Base-by-base conservation (phyloP, 1,284 basidiomycete genomes). In the Cryptococcus sp. region DNA sequence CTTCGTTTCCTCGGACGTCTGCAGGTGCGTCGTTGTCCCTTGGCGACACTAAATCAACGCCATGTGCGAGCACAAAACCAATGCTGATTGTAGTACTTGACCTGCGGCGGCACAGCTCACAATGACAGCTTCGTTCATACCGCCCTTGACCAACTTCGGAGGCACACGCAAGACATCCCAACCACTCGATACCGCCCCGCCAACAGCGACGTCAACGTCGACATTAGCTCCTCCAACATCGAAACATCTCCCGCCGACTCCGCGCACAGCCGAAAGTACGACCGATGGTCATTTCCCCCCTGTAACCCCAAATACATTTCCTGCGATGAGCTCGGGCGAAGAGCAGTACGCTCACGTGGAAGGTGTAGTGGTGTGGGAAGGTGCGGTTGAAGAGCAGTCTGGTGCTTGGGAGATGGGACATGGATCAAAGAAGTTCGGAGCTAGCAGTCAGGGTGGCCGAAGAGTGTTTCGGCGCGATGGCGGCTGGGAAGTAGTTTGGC, bases 81-180 rank as follows among this genome's bases (percentile, higher is more conserved):
- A 10, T 39, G 51, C 55, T 61, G 50, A 64, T 50, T n/a, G 11
- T n/a, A 13, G 42, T 35, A 38, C 52, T 17, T 35, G 30, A n/a
- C n/a, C n/a, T n/a, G n/a, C n/a, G n/a, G n/a, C n/a, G n/a, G 30
- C 8, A 35, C 88, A 93, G 77, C 80, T 92, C 22, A 85, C 90
- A 1, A 83, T 91, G 45, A 89, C 91, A 47, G 88, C 89, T 0
- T 85, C 85, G 1, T 93, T 92, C 72, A 89, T 93, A 40, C 86
- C 90, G 1, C 82, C 81, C 57, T 77, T 78, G 27, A 45, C 79
- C 70, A 16, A 46, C 38, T 47, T 47, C 0, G 47, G 52, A 23
- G 17, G 41, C 19, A 22, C 59, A 65, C n/a, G 19, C 20, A 19
- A 41, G 23, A 25, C 83, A 84, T 49, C 83, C 85, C 58, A 25